phyloP scores from a whole-genome alignment of 768 basidiomycete species.

The Cyclocybe cylindracea region DNA sequence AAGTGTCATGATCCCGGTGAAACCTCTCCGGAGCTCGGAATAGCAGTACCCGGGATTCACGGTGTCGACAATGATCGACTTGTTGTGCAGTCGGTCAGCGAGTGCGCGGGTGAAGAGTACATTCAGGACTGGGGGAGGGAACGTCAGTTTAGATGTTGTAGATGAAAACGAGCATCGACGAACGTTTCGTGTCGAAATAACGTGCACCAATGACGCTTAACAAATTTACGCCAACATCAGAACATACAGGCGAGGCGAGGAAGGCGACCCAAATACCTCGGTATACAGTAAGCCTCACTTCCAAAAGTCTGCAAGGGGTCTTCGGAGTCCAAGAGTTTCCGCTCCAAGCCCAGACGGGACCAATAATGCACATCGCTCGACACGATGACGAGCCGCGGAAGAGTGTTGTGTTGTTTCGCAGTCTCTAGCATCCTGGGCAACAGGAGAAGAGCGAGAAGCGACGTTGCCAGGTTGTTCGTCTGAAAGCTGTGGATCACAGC shows the following conservation, averaged over 20 bases:
- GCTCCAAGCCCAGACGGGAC: conserved; percentile 16
- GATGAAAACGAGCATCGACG: background rate
- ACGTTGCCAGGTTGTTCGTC: conserved; percentile 44
- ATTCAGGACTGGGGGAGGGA: conserved; percentile 29
- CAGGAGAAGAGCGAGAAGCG: conserved; percentile 40
- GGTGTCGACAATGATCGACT: conserved; percentile 32
- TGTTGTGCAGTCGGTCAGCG: conserved; percentile 25
- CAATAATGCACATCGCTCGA: conserved; percentile 42
- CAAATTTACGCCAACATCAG: too few relatives aligned
- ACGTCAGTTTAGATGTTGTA: background rate
- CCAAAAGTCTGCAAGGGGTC: conserved; percentile 32
- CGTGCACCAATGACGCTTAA: background rate
- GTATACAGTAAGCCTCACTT: conserved; percentile 13
- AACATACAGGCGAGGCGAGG: too few relatives aligned
- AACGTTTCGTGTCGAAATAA: conserved; percentile 11
- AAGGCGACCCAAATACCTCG: too few relatives aligned
- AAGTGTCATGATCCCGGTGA: conserved; percentile 13
- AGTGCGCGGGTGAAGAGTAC: conserved; percentile 39
- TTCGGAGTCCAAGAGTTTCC: conserved; percentile 22
- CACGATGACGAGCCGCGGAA: conserved; percentile 42
- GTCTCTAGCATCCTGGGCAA: conserved; percentile 46
- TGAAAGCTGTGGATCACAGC: conserved; percentile 35
- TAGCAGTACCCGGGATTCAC: conserved; percentile 44
- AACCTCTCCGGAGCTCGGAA: conserved; percentile 30
- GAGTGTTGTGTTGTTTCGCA: conserved; percentile 28